Percentiles rank a stretch among this genome's conserved stretches.
These are phyloP conservation scores for Rubia balearica DNA, from an alignment of 305 asterid species.

Conservation along the genomic window DNA sequence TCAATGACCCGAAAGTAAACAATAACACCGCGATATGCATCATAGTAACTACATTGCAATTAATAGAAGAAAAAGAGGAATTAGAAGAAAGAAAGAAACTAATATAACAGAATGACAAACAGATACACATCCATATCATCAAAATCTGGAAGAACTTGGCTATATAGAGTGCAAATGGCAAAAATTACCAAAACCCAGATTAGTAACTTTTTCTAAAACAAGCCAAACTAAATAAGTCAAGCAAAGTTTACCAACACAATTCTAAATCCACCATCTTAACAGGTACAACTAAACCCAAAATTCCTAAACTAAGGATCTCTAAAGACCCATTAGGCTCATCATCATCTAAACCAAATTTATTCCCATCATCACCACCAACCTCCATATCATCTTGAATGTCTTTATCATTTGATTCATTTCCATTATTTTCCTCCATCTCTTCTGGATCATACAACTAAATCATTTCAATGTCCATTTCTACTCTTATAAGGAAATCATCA, in stretches of 20 bases:
- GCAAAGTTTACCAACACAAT: background rate
- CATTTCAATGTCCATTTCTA: background rate
- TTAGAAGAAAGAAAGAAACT: background rate
- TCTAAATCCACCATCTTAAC: background rate
- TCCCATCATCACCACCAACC: background rate
- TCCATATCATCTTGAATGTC: too few species aligned
- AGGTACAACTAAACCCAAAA: background rate
- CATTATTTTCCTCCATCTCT: background rate
- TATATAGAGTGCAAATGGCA: background rate
- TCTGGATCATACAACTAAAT: background rate
- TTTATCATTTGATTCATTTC: background rate
- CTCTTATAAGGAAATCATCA: background rate
- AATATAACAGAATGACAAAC: background rate
- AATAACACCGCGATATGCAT: constrained; percentile 92
- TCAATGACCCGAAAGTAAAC: constrained; percentile 93
- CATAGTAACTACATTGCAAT: constrained; percentile 65
- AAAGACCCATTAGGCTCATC: background rate
- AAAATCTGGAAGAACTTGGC: background rate
- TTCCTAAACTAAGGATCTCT: background rate
- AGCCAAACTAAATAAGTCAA: background rate
- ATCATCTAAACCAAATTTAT: background rate
- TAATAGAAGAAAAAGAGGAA: constrained; percentile 15
- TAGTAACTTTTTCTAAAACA: background rate
- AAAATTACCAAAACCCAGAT: background rate
- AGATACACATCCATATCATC: background rate